A percentile compares a stretch with the other conserved stretches of the same genome.
phyloP scores from a whole-genome alignment of 495 filamentous ascomycete species.

The Hypoxylon rickii region DNA sequence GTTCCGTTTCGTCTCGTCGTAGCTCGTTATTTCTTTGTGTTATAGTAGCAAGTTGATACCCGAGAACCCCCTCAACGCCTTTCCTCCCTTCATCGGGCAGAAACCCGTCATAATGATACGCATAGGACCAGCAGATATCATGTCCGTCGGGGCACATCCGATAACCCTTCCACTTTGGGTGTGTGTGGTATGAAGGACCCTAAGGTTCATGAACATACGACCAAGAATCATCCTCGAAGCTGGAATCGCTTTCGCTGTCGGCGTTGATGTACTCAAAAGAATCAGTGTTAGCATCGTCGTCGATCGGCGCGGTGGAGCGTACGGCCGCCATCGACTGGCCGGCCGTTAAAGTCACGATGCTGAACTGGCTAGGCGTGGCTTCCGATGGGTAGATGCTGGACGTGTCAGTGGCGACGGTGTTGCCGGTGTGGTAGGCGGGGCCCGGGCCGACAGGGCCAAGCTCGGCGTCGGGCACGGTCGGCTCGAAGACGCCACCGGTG shows the following conservation, averaged over 20 bases:
- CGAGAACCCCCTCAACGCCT: too few species aligned
- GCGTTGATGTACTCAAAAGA: background rate
- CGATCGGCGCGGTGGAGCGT: background rate
- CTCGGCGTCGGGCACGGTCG: constrained; percentile 42
- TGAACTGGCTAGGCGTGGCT: constrained; percentile 5
- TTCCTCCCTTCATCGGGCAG: too few species aligned
- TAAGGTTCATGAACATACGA: constrained; percentile 19
- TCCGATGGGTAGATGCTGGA: constrained; percentile 22
- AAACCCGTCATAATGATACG: too few species aligned
- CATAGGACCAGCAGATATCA: too few species aligned
- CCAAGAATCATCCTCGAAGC: constrained; percentile 20
- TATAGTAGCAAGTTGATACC: background rate
- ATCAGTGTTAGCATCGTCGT: constrained; percentile 6
- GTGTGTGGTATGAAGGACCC: too few species aligned
- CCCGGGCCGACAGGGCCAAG: constrained; percentile 51
- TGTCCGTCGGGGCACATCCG: too few species aligned
- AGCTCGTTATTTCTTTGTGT: background rate
- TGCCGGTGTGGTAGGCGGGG: constrained; percentile 49
- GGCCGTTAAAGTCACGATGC: constrained; percentile 23
- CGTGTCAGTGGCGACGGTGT: constrained; percentile 34
- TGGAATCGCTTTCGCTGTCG: constrained; percentile 13
- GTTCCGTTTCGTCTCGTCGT: background rate
- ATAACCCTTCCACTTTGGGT: too few species aligned
- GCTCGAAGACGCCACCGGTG: constrained; percentile 51
- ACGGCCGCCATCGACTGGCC: constrained; percentile 24